phyloP scores from a whole-genome alignment of 2,329 filamentous ascomycete genomes.

The Diplodia seriata region DNA sequence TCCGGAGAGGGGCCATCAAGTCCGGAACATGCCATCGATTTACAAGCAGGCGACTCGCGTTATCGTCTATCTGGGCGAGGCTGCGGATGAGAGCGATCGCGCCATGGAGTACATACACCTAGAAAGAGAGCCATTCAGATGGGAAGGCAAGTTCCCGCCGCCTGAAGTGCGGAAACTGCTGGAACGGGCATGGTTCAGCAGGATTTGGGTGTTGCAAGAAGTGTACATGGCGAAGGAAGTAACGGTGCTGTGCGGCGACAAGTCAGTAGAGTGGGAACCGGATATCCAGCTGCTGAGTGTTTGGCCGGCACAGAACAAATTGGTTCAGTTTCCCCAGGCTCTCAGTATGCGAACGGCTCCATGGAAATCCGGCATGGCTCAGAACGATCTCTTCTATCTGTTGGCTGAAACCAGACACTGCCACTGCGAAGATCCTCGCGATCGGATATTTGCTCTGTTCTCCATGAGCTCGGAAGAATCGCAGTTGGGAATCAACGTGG shows the following conservation, averaged over 20 bases:
- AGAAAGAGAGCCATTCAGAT: no score
- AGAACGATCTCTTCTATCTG: no score
- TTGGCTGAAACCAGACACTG: fast-evolving
- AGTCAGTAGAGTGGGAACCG: not conserved
- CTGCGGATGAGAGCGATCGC: fast-evolving
- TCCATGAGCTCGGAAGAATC: not conserved
- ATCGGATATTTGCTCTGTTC: not conserved
- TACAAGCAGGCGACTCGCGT: not conserved
- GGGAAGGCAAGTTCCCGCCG: no score
- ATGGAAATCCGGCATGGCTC: no score
- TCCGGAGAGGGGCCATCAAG: not conserved
- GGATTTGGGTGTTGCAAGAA: not conserved
- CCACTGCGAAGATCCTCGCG: not conserved
- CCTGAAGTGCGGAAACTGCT: no score
- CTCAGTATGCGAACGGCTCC: no score
- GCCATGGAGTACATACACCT: not conserved
- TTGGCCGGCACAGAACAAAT: no score
- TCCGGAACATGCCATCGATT: not conserved
- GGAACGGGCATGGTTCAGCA: not conserved
- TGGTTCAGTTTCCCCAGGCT: no score
- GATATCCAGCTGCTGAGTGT: not conserved
- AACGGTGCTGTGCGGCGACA: not conserved
- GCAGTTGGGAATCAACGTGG: not conserved
- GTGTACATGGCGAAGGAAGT: not conserved
- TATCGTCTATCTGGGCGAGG: not conserved